These are phyloP conservation scores for Lepidium aucheri DNA, from an alignment of 345 rosid genomes.

Conservation along the genomic window DNA sequence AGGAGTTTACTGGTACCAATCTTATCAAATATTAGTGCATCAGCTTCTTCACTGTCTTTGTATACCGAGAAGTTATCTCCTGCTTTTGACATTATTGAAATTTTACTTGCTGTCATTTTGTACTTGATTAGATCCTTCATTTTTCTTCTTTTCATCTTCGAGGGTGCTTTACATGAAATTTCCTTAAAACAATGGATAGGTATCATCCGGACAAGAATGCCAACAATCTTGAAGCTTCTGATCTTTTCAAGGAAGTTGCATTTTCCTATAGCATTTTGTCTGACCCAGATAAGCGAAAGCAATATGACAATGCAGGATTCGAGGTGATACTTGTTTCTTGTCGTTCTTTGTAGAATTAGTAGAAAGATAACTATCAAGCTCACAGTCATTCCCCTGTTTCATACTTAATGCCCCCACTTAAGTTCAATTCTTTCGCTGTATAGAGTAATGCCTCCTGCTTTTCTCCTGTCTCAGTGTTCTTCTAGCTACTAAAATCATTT, in stretches of 20 bases:
- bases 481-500: not conserved
- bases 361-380: not conserved
- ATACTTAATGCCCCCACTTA: not conserved
- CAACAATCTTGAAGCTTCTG: conserved; percentile 90
- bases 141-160: not conserved
- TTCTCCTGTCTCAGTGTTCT: not conserved
- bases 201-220: conserved; percentile 99
- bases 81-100: not conserved
- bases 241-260: conserved; percentile 91
- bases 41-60: not conserved
- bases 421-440: not conserved
- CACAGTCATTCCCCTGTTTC: not conserved
- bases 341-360: not conserved
- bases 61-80: not conserved
- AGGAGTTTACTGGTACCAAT: not conserved
- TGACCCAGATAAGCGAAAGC: conserved; percentile 95
- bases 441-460: not conserved
- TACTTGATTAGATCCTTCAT: not conserved
- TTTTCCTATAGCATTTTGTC: conserved; percentile 92
- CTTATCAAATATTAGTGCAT: not conserved
- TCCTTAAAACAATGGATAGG: conserved; percentile 34
- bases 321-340: conserved; percentile 45
- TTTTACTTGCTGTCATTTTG: not conserved
- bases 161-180: not conserved
- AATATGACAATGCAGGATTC: conserved; percentile 87